phyloP scores from a whole-genome alignment of 169 alveolate genomes.

The Neospora caninum region DNA sequence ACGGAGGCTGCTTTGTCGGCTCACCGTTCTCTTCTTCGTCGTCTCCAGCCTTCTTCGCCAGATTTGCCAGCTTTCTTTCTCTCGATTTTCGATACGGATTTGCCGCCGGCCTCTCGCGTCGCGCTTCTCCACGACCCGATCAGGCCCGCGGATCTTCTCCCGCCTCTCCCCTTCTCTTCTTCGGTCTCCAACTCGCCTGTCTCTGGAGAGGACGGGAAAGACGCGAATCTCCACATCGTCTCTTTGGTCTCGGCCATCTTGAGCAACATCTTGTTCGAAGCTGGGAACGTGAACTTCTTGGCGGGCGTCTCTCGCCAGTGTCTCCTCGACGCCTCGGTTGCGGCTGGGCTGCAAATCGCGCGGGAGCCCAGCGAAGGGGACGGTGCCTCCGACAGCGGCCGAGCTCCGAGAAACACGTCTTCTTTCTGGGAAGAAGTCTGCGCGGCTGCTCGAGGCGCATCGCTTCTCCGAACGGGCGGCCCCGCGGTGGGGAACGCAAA shows the following conservation, averaged over 20 bases:
- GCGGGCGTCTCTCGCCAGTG: constrained; percentile 16
- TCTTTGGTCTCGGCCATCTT: not conserved
- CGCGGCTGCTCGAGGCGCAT: not conserved
- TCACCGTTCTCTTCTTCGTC: constrained; percentile 11
- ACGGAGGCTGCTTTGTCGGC: constrained; percentile 54
- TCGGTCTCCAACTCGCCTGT: not conserved
- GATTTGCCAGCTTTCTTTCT: not conserved
- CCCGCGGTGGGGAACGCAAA: not conserved
- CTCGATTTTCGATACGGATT: not conserved
- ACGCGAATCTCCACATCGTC: constrained; percentile 6
- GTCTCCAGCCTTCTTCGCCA: constrained; percentile 27
- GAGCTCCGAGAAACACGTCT: not conserved
- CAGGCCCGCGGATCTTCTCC: not conserved
- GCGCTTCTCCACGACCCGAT: not conserved
- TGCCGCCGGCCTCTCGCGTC: not conserved
- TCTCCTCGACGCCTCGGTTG: constrained; percentile 5
- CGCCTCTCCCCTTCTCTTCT: not conserved
- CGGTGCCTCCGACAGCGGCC: constrained; percentile 24
- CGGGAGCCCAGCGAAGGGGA: constrained; percentile 39
- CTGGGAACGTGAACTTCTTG: constrained; percentile 9
- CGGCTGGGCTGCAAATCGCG: constrained; percentile 30
- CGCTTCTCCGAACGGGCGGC: not conserved
- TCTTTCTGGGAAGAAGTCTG: not conserved
- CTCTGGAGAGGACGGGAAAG: not conserved
- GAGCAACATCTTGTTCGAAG: constrained; percentile 5